A percentile compares a stretch with the other conserved stretches of the same genome.
Evolutionary conservation across 176 grass and related monocot species (phyloP).

Genomic region (Lolium multiflorum): DNA sequence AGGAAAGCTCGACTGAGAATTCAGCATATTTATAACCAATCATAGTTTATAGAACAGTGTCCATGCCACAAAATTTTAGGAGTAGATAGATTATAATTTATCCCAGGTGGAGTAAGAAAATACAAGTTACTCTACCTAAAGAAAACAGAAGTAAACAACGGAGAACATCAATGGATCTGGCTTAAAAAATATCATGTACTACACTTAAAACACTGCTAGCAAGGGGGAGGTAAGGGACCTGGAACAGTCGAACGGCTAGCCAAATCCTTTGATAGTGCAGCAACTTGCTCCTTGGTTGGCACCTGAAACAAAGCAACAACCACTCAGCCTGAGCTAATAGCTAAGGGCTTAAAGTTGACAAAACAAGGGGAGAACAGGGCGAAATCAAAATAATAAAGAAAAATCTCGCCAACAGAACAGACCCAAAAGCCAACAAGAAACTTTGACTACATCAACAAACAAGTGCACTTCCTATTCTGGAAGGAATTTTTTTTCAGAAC

Average conservation of each 20-base stretch:
- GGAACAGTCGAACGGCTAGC: slow-evolving; percentile 73
- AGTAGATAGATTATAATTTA: neutral
- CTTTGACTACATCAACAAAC: neutral
- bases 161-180: slow-evolving; percentile 6
- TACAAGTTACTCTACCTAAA: neutral
- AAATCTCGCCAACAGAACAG: too few species aligned
- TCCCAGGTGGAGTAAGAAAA: neutral
- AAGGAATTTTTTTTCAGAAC: neutral
- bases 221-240: slow-evolving; percentile 51
- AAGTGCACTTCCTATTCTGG: slow-evolving; percentile 17
- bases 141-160: neutral
- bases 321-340: slow-evolving; percentile 17
- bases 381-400: too few species aligned
- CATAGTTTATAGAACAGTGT: neutral
- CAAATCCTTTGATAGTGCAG: slow-evolving; percentile 79
- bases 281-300: slow-evolving; percentile 92
- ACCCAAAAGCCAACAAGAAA: neutral
- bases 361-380: neutral
- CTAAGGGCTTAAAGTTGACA: neutral
- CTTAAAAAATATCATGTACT: neutral
- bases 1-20: slow-evolving; percentile 21
- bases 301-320: slow-evolving; percentile 58
- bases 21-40: neutral
- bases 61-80: neutral
- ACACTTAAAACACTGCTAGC: too few species aligned